These are phyloP conservation scores for Gnomoniopsis smithogilvyi DNA, from an alignment of 2,329 filamentous ascomycete species.

Conservation along the genomic window DNA sequence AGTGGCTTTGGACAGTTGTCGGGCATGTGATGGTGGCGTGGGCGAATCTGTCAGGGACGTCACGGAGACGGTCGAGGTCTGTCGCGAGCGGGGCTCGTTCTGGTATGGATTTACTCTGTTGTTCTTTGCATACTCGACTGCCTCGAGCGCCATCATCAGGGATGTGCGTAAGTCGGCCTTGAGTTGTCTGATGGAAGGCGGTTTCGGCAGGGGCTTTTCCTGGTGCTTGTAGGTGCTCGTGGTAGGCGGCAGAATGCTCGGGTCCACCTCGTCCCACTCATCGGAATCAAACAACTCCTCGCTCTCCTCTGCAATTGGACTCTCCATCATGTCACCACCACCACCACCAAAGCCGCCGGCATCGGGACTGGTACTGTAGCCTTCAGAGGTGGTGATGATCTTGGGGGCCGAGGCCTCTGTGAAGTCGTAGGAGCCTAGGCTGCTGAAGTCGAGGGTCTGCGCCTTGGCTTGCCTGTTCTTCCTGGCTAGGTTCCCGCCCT, in stretches of 20 bases:
- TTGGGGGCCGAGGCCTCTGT: constrained; percentile 31
- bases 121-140: constrained; percentile 56
- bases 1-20: constrained; percentile 21
- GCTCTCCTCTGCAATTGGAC: constrained; percentile 40
- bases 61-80: constrained; percentile 15
- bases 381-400: constrained; percentile 42
- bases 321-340: constrained; percentile 29
- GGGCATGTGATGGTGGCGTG: constrained; percentile 17
- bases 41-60: constrained; percentile 17
- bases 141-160: constrained; percentile 66
- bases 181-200: constrained; percentile 78
- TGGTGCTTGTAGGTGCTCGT: constrained; percentile 92
- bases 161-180: constrained; percentile 64
- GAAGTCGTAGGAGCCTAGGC: constrained; percentile 43
- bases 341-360: constrained; percentile 37
- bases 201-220: constrained; percentile 76
- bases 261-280: constrained; percentile 63
- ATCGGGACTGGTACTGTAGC: constrained; percentile 59
- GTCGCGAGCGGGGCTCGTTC: constrained; percentile 27
- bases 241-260: constrained; percentile 87
- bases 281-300: constrained; percentile 50
- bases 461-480: constrained; percentile 57
- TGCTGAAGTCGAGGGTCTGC: constrained; percentile 56
- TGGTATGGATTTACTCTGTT: constrained; percentile 15
- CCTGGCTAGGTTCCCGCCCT: constrained; percentile 80